Base-by-base conservation (phyloP, 768 basidiomycete species). In the Phlebiopsis gigantea region DNA sequence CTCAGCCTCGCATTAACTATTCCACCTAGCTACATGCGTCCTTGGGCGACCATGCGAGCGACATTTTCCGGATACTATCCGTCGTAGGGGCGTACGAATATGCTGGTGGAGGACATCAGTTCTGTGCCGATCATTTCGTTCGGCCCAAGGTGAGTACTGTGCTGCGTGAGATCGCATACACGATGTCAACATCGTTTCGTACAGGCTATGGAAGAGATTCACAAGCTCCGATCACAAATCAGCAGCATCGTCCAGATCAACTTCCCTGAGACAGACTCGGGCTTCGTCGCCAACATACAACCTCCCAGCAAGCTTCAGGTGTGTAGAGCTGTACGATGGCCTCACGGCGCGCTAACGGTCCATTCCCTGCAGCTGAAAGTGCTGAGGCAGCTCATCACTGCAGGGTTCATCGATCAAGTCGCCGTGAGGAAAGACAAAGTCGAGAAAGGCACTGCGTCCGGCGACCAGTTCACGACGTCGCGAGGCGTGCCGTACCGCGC, bases 121-220 rank as follows among this genome's bases (percentile, higher is more conserved):
- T 98, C 70, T 99, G 97, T 69, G 71, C 73, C 10, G 84, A 90
- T 39, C 92, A 98, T 69, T 99, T 97, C 63, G 88, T 98, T 21
- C 77, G 93, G 59, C 79, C 79, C 0, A 98, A 98, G 79, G 95
- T 93, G 64, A 31, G 75, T 24, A 60, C 8, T 5, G 47, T 24
- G 4, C 17, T 21, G 21, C 7, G 19, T 28, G n/a, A n/a, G n/a
- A 15, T 28, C 12, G 14, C 22, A 15, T 47, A 10, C 14, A 24
- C 10, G 12, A 9, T 47, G 12, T 29, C 21, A 9, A 31, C 14
- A 4, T 17, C 12, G 47, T 14, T 5, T 17, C 10, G n/a, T 34
- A 7, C 56, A 98, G 95, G 91, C 93, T 0, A 98, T 99, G 95
- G 91, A 97, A 72, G 97, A 99, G 73, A 96, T 97, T 31, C 97